Evolutionary conservation across 2,329 filamentous ascomycete genomes (phyloP).

Genomic region (Tolypocladium guangdongense): DNA sequence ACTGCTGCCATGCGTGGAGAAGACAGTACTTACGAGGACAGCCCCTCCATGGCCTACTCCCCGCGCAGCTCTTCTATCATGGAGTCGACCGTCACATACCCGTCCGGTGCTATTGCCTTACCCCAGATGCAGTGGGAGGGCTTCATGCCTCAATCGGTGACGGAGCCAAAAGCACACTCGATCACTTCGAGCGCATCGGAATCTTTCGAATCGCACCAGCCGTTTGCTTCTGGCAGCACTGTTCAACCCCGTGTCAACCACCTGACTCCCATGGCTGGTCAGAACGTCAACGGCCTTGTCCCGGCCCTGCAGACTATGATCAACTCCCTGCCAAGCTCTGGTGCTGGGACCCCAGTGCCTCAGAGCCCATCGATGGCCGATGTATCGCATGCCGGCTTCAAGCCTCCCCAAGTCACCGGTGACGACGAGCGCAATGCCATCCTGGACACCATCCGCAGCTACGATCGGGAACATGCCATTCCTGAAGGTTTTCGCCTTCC

Average conservation of each 20-base stretch:
- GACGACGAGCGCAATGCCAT: conserved; percentile 82
- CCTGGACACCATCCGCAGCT: conserved; percentile 72
- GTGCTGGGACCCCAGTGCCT: conserved; percentile 58
- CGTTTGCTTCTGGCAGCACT: conserved; percentile 48
- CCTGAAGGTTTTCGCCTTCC: conserved; percentile 86
- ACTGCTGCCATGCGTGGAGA: conserved; percentile 57
- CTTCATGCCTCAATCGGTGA: conserved; percentile 61
- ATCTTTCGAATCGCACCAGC: conserved; percentile 57
- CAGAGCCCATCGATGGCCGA: conserved; percentile 63
- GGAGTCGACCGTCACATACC: conserved; percentile 67
- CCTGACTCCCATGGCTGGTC: conserved; percentile 58
- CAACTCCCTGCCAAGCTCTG: conserved; percentile 58
- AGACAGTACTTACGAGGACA: conserved; percentile 44
- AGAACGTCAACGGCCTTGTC: conserved; percentile 47
- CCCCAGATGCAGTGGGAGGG: conserved; percentile 88
- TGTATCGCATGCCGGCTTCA: conserved; percentile 53
- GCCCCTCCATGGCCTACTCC: conserved; percentile 58
- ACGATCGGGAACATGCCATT: conserved; percentile 72
- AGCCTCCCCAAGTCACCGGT: conserved; percentile 67
- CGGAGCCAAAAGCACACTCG: conserved; percentile 66
- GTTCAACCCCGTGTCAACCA: conserved; percentile 49
- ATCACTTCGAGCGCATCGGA: conserved; percentile 54
- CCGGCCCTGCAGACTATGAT: conserved; percentile 62
- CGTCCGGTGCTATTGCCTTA: conserved; percentile 67
- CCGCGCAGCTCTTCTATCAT: conserved; percentile 61